A percentile compares a stretch with the other conserved stretches of the same genome.
Conservation (phyloP, 2,329 filamentous ascomycete genomes). For the Fusarium lateritium region DNA sequence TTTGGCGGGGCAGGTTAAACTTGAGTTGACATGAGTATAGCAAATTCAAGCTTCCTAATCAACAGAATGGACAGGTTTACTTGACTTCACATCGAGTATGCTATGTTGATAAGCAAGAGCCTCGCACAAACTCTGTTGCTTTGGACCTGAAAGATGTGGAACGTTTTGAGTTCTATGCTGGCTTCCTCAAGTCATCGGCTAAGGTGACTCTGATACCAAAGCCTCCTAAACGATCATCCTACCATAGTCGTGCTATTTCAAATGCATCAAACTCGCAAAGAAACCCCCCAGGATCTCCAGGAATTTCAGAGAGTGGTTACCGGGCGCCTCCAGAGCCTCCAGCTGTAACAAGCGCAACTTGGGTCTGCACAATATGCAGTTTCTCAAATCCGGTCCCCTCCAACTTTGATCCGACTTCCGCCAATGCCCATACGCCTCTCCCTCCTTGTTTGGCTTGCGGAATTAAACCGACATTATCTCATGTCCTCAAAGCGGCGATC, state of each 20-base stretch:
- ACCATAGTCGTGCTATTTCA: slow-evolving; percentile 68
- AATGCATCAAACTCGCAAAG: slow-evolving; percentile 63
- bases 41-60: slow-evolving; percentile 94
- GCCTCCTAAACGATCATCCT: slow-evolving; percentile 75
- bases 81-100: slow-evolving; percentile 95
- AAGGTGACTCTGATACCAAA: slow-evolving; percentile 94
- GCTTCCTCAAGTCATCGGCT: slow-evolving; percentile 94
- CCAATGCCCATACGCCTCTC: slow-evolving; percentile 82
- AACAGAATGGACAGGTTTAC: slow-evolving; percentile 97
- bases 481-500: slow-evolving; percentile 89
- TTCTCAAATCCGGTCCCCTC: slow-evolving; percentile 94
- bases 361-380: slow-evolving; percentile 96
- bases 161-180: slow-evolving; percentile 89
- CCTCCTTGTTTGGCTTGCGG: slow-evolving; percentile 94
- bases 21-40: slow-evolving; percentile 61
- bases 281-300: slow-evolving; percentile 63
- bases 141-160: slow-evolving; percentile 94
- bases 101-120: slow-evolving; percentile 92
- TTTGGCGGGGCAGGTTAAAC: slow-evolving; percentile 5
- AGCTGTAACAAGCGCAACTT: slow-evolving; percentile 77
- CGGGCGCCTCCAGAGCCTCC: slow-evolving; percentile 58
- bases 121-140: slow-evolving; percentile 85
- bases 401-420: slow-evolving; percentile 90
- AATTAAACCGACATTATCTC: slow-evolving; percentile 88
- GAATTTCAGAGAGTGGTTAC: slow-evolving; percentile 60